These are phyloP conservation scores for Daldinia caldariorum DNA, from an alignment of 495 filamentous ascomycete species.

Conservation along the genomic window DNA sequence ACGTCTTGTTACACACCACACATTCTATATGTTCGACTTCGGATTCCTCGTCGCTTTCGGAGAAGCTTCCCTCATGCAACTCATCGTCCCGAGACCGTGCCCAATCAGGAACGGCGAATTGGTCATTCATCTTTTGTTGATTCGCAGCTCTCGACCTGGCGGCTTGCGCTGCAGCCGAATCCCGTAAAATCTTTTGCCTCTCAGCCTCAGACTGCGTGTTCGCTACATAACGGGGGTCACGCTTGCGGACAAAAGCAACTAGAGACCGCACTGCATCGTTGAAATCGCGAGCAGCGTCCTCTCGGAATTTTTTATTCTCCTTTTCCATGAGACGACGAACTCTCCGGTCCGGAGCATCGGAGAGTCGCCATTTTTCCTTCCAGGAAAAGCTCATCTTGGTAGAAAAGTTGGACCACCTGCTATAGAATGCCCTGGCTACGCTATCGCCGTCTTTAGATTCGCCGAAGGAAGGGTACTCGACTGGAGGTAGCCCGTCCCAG, in stretches of 20 bases:
- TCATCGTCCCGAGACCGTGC: slow-evolving; percentile 64
- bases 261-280: slow-evolving; percentile 91
- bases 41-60: slow-evolving; percentile 64
- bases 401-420: slow-evolving; percentile 79
- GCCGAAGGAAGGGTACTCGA: slow-evolving; percentile 85
- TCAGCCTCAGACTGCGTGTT: slow-evolving; percentile 77
- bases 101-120: slow-evolving; percentile 80
- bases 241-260: slow-evolving; percentile 89
- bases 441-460: slow-evolving; percentile 69
- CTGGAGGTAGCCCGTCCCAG: slow-evolving; percentile 64
- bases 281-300: slow-evolving; percentile 84
- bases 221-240: slow-evolving; percentile 83
- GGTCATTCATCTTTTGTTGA: slow-evolving; percentile 70
- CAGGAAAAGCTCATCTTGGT: slow-evolving; percentile 89
- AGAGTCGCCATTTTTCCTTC: slow-evolving; percentile 82
- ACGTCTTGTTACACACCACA: slow-evolving; percentile 88
- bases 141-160: slow-evolving; percentile 83
- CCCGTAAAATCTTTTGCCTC: slow-evolving; percentile 79
- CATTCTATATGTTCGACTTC: slow-evolving; percentile 80
- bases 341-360: slow-evolving; percentile 87
- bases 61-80: slow-evolving; percentile 54
- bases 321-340: slow-evolving; percentile 90
- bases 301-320: slow-evolving; percentile 87
- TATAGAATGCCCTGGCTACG: slow-evolving; percentile 83
- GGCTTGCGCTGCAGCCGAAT: slow-evolving; percentile 84